Evolutionary conservation across 192 early-diverging fungal species (phyloP).

Genomic region (Cladochytrium replicatum): DNA sequence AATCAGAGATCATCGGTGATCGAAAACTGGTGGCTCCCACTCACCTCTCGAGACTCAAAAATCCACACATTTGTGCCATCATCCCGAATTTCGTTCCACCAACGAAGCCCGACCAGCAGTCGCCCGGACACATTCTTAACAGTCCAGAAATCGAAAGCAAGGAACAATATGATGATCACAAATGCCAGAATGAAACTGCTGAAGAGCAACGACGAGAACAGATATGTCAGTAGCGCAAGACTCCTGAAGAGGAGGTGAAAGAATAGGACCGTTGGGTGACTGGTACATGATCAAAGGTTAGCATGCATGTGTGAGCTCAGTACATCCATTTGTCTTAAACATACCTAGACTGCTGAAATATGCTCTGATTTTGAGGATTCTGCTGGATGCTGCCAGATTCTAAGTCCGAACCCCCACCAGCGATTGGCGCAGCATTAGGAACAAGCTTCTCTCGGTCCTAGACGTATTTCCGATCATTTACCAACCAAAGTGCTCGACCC

Average conservation of each 20-base stretch:
- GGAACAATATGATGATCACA: constrained; percentile 79
- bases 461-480: too few species aligned
- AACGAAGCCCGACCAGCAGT: constrained; percentile 90
- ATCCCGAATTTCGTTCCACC: constrained; percentile 98
- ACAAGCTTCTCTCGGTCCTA: constrained; percentile 19
- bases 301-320: neutral
- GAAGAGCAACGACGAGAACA: constrained; percentile 74
- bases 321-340: neutral
- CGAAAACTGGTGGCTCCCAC: neutral
- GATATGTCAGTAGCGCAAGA: constrained; percentile 74
- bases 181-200: constrained; percentile 83
- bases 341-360: constrained; percentile 27
- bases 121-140: constrained; percentile 98
- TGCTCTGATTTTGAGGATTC: constrained; percentile 19
- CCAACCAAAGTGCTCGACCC: too few species aligned
- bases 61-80: constrained; percentile 94
- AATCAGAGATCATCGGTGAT: neutral
- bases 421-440: constrained; percentile 15
- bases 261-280: constrained; percentile 82
- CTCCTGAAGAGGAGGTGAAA: constrained; percentile 84
- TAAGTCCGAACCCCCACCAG: constrained; percentile 10
- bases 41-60: constrained; percentile 85
- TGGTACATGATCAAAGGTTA: constrained; percentile 15
- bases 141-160: constrained; percentile 98
- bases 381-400: constrained; percentile 9